A percentile compares a stretch with the other conserved stretches of the same genome.
phyloP scores from a whole-genome alignment of 768 basidiomycete species.

The Russula virescens region DNA sequence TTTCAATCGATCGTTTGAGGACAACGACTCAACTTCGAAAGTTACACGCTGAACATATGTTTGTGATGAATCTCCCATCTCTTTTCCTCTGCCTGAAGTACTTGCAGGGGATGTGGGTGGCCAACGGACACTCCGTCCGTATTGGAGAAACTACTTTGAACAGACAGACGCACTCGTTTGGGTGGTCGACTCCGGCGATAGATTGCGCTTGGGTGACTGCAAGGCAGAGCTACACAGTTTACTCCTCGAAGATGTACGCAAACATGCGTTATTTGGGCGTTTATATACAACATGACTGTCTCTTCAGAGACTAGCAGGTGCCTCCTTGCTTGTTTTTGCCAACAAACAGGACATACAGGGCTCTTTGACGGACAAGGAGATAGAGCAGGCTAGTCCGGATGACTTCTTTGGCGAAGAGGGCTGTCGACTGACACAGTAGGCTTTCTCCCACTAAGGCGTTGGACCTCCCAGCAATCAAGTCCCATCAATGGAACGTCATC shows the following conservation, averaged over 20 bases:
- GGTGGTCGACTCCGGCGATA: conserved; percentile 96
- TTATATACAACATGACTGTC: not conserved
- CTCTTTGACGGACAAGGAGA: conserved; percentile 77
- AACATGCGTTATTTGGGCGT: not conserved
- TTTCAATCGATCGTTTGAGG: not conserved
- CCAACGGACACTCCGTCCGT: conserved; percentile 90
- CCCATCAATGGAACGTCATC: conserved; percentile 86
- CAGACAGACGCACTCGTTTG: conserved; percentile 97
- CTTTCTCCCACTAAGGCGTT: conserved; percentile 50
- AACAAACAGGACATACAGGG: conserved; percentile 96
- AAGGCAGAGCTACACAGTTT: conserved; percentile 79
- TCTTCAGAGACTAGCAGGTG: conserved; percentile 85
- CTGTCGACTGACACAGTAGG: conserved; percentile 5
- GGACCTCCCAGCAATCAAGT: conserved; percentile 71
- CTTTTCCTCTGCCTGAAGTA: not conserved
- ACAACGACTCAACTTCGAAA: conserved; percentile 27
- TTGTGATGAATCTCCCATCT: conserved; percentile 27
- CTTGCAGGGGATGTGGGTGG: conserved; percentile 94
- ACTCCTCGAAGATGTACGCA: conserved; percentile 79
- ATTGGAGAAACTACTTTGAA: conserved; percentile 99
- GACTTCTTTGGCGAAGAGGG: conserved; percentile 10
- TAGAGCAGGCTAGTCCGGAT: conserved; percentile 60
- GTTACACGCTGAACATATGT: conserved; percentile 81
- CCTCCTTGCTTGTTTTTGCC: conserved; percentile 90
- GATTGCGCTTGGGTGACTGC: conserved; percentile 87